Base-by-base conservation (phyloP, 768 basidiomycete genomes). In the Naematelia encephala region DNA sequence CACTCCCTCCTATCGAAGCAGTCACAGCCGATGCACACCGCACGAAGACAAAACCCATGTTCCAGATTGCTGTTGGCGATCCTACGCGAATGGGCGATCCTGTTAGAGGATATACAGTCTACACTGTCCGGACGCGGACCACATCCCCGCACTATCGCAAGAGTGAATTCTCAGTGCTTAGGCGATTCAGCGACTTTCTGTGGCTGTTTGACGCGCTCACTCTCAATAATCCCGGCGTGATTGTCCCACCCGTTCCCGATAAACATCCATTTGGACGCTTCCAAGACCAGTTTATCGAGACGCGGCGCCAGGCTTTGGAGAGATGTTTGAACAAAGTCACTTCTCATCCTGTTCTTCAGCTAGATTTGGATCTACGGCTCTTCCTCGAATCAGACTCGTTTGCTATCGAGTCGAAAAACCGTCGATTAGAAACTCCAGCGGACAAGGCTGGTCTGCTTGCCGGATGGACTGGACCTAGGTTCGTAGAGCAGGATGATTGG, bases 21-120 rank as follows among this genome's bases (percentile, higher is more conserved):
- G 34, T n/a, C n/a, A n/a, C 34, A 16, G 34, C 51, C n/a, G 46
- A 21, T 5, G 29, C 27, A 19, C 27, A 12, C 34, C 51, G 51
- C 4, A 10, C 29, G 34, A 19, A 21, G 4, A 19, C 53, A 14
- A 51, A 59, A 11, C 88, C 89, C 21, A 80, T 88, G 23, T 97
- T 96, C 74, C 76, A 83, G 5, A 90, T 99, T 63, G 84, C 88
- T 0, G 91, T 99, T n/a, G 89, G 91, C 54, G 96, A 99, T 77
- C 96, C 96, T 4, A 92, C 97, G 66, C 90, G 89, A 67, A 89
- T 97, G 45, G 96, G 96, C n/a, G 91, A 93, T 70, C 90, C 92
- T 1, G 90, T 97, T 49, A 58, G 77, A 3, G 77, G 78, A 14
- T 96, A 91, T 73, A 96, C 89, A 11, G 91, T 98, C 80, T 99